phyloP scores from a whole-genome alignment of 306 rosid species.

The Ceratonia siliqua region DNA sequence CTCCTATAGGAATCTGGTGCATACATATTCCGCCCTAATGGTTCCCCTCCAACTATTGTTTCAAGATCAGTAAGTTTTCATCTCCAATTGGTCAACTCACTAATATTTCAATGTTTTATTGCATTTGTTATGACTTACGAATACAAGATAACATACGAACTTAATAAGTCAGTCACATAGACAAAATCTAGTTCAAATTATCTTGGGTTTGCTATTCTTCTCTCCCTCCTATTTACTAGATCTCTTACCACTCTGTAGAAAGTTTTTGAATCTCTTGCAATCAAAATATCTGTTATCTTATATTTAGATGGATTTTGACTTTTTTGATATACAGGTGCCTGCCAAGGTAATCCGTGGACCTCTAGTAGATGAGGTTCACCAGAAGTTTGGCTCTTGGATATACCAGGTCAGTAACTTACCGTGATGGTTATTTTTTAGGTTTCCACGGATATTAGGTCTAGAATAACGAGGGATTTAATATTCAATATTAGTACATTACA shows the following conservation, averaged over 20 bases:
- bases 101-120: neutral
- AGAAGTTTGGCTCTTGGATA: slow-evolving; percentile 76
- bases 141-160: neutral
- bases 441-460: neutral
- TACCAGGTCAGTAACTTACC: slow-evolving; percentile 59
- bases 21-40: slow-evolving; percentile 82
- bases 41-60: slow-evolving; percentile 58
- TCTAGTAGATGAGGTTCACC: slow-evolving; percentile 75
- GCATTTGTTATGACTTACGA: neutral
- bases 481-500: neutral
- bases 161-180: neutral
- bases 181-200: neutral
- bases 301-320: neutral
- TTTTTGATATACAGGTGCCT: slow-evolving; percentile 52
- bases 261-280: neutral
- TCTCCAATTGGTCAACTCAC: neutral
- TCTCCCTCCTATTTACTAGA: neutral
- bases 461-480: neutral
- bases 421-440: neutral
- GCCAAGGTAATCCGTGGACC: slow-evolving; percentile 64
- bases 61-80: slow-evolving; percentile 75
- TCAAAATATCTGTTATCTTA: neutral
- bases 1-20: slow-evolving; percentile 73
- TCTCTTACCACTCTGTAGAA: neutral
- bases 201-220: slow-evolving; percentile 14